These are phyloP conservation scores for Cercophora samala DNA, from an alignment of 495 filamentous ascomycete species.

Conservation along the genomic window DNA sequence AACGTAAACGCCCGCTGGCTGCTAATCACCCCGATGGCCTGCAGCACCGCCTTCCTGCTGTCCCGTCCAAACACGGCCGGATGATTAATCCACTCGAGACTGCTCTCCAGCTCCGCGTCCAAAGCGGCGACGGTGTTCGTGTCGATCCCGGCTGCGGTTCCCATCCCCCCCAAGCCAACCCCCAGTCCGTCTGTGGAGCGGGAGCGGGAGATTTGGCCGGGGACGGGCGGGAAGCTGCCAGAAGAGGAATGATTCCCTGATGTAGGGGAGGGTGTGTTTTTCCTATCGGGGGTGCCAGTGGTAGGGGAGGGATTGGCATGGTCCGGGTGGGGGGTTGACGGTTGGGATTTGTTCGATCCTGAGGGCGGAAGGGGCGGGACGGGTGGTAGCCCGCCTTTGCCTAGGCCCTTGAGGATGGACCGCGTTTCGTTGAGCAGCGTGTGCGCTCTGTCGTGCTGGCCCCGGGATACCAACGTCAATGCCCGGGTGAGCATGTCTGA, in stretches of 20 bases:
- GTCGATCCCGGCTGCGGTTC: conserved; percentile 71
- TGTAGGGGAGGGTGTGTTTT: conserved; percentile 49
- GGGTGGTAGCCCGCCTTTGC: conserved; percentile 93
- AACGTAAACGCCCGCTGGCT: conserved; percentile 93
- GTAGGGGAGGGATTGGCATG: conserved; percentile 46
- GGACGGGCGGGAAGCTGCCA: conserved; percentile 22
- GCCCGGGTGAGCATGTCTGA: conserved; percentile 97
- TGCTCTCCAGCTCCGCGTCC: conserved; percentile 83
- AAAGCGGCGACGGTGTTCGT: conserved; percentile 74
- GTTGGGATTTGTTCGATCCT: conserved; percentile 40
- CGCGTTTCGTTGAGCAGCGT: conserved; percentile 89
- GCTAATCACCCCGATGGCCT: conserved; percentile 94
- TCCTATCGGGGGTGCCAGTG: conserved; percentile 46
- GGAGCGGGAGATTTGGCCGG: conserved; percentile 31
- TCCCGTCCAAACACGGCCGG: conserved; percentile 95
- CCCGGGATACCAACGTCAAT: conserved; percentile 83
- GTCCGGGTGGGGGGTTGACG: conserved; percentile 46
- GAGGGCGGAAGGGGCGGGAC: conserved; percentile 70
- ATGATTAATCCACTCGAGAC: conserved; percentile 99
- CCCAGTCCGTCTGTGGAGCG: conserved; percentile 45
- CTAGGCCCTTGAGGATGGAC: conserved; percentile 91
- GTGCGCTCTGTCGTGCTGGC: conserved; percentile 89
- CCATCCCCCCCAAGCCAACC: conserved; percentile 53
- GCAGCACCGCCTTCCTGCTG: conserved; percentile 90
- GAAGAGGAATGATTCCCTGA: conserved; percentile 44